A percentile compares a stretch with the other conserved stretches of the same genome.
phyloP scores from a whole-genome alignment of 768 basidiomycete genomes.

The Trametes punicea region DNA sequence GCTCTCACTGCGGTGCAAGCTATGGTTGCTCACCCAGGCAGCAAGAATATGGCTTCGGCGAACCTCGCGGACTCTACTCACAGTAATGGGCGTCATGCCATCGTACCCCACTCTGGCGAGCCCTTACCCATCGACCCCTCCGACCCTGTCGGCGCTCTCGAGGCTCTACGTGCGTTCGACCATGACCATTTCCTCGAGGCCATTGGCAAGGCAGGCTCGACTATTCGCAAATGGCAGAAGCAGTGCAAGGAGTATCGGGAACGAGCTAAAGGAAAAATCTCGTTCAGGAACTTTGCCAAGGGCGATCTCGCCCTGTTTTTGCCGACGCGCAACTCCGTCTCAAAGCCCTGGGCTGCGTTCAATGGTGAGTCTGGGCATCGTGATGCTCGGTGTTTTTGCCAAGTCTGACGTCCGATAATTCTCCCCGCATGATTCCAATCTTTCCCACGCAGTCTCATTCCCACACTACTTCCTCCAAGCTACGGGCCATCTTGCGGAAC shows the following conservation, averaged over 20 bases:
- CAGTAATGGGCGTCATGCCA: conserved; percentile 47
- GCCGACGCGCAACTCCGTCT: conserved; percentile 90
- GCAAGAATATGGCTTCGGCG: conserved; percentile 39
- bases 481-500: conserved; percentile 81
- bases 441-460: conserved; percentile 66
- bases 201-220: conserved; percentile 75
- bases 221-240: conserved; percentile 95
- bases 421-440: conserved; percentile 24
- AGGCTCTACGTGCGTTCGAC: conserved; percentile 70
- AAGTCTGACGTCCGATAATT: conserved; percentile 31
- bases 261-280: conserved; percentile 93
- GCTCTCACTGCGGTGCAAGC: conserved; percentile 60
- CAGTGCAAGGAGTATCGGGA: conserved; percentile 96
- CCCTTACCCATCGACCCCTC: conserved; percentile 77
- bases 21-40: conserved; percentile 44
- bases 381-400: conserved; percentile 5
- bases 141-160: conserved; percentile 67
- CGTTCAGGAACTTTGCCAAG: conserved; percentile 92
- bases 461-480: conserved; percentile 97
- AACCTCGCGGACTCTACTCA: conserved; percentile 50
- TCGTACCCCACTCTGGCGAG: conserved; percentile 52
- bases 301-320: conserved; percentile 95
- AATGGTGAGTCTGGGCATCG: conserved; percentile 60
- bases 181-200: conserved; percentile 84
- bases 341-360: conserved; percentile 97